phyloP scores from a whole-genome alignment of 108 stramenopile genomes.

The Cylindrotheca fusiformis region DNA sequence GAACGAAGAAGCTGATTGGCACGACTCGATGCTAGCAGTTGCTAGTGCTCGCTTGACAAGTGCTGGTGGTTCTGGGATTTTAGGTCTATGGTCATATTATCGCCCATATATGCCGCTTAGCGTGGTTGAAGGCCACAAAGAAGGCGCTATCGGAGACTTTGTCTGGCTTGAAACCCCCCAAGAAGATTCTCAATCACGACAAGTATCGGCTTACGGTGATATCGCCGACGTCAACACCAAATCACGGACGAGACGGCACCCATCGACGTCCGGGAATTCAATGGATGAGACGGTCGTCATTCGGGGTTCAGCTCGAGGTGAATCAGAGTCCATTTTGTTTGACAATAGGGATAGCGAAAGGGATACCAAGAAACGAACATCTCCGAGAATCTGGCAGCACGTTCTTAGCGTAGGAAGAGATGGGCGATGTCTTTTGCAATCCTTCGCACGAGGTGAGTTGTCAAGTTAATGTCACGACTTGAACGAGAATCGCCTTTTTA shows the following conservation, averaged over 20 bases:
- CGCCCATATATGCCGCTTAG: conserved; percentile 77
- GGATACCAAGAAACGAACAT: not conserved
- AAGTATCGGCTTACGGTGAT: not conserved
- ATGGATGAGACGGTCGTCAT: conserved; percentile 9
- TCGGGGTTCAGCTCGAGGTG: conserved; percentile 16
- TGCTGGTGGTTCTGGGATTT: conserved; percentile 66
- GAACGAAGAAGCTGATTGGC: conserved; percentile 33
- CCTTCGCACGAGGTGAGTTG: conserved; percentile 54
- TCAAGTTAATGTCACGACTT: too few relatives aligned
- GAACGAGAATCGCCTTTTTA: not conserved
- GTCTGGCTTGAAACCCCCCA: conserved; percentile 60
- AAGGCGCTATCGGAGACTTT: conserved; percentile 76
- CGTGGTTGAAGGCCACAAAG: conserved; percentile 71
- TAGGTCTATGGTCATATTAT: conserved; percentile 68
- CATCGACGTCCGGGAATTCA: not conserved
- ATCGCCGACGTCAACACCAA: not conserved
- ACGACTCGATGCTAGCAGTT: conserved; percentile 82
- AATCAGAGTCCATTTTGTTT: conserved; percentile 12
- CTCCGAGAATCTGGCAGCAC: conserved; percentile 61
- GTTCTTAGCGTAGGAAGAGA: conserved; percentile 78
- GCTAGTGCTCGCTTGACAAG: conserved; percentile 75
- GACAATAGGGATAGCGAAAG: conserved; percentile 13
- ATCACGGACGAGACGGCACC: not conserved
- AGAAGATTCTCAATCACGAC: conserved; percentile 9
- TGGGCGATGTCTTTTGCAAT: conserved; percentile 74